Percentiles rank a stretch among this genome's conserved stretches.
Evolutionary conservation across 768 basidiomycete species (phyloP).

Genomic region (Mycena polygramma): DNA sequence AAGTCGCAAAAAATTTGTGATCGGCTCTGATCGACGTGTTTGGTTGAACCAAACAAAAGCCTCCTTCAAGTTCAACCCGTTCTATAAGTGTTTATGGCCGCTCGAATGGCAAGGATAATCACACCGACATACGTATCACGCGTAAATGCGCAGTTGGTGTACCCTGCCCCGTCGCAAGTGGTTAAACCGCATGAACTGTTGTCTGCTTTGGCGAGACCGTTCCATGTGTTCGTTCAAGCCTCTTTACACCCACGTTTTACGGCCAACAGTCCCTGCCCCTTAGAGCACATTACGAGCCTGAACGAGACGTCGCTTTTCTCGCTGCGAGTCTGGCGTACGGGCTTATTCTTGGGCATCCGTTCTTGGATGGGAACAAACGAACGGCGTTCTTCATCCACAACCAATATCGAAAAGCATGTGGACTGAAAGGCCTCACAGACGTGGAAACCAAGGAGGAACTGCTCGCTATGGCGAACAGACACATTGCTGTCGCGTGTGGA

Average conservation of each 20-base stretch:
- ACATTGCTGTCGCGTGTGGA: constrained; percentile 7
- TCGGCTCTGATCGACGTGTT: constrained; percentile 1
- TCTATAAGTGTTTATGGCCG: not conserved
- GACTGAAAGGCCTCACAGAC: not conserved
- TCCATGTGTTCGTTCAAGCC: not conserved
- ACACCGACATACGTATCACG: constrained; percentile 10
- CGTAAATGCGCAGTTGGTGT: constrained; percentile 4
- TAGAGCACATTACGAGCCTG: constrained; percentile 12
- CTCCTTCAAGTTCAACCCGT: too few relatives aligned
- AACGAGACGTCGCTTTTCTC: constrained; percentile 7
- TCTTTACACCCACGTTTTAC: not conserved
- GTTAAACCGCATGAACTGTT: constrained; percentile 4
- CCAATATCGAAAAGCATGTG: not conserved
- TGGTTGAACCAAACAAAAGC: constrained; percentile 2
- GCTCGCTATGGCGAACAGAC: not conserved
- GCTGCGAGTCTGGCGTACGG: constrained; percentile 7
- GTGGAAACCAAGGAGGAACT: not conserved
- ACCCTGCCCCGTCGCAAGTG: constrained; percentile 3
- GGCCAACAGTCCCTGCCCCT: not conserved
- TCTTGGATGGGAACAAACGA: constrained; percentile 1
- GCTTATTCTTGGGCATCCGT: not conserved
- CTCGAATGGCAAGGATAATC: constrained; percentile 7
- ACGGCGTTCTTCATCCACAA: not conserved
- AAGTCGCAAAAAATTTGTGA: constrained; percentile 2
- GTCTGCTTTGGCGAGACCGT: not conserved